Evolutionary conservation across 768 basidiomycete genomes (phyloP), one percentile per base, ranked within the genome.

Genomic region (Pulveroboletus sp.): DNA sequence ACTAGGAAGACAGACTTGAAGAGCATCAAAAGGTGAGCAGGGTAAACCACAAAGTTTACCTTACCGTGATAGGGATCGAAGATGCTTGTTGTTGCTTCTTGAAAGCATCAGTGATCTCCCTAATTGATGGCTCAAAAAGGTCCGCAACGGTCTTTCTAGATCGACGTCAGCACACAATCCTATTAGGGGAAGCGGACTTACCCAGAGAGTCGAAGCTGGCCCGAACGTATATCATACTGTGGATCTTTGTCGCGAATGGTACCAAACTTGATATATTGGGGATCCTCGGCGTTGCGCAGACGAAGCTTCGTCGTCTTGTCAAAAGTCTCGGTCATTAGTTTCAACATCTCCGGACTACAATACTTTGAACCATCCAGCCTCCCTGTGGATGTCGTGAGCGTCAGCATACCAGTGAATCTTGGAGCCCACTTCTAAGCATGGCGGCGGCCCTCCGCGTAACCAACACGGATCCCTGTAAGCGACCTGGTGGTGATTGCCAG

Each of bases 1-100:
- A 81, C 78, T 1, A 83, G 71, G 46, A 80, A 73, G 21, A 78
- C 69, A 10, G 68, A 65, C 69, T 70, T 38, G 17, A 9, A 44
- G 17, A 0, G 35, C 1, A 14, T 47, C 49, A 47, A 11, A 30
- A 14, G 7, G 15, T 30, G 27, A 47, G 18, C 15, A 10, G 7
- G 2, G 9, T 4, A 39, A 46, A 27, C 10, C 27, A 31, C 13
- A 11, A 26, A 8, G 10, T 4, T 5, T 8, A 17, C 50, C 69
- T 27, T 48, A 73, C 73, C 9, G 66, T 63, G 42, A 76, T 69
- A 0, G 59, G 54, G 8, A 57, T 57, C n/a, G 56, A 33, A 7
- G 73, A 66, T 1, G 60, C 61, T 15, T 61, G 57, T 33, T 63
- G 58, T 49, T 72, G 69, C 4, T 63, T 57, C 43, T 46, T 57